Percentiles rank a stretch among this genome's conserved stretches.
Evolutionary conservation across 257 asterid genomes (phyloP).

Genomic region (Salvia hispanica): DNA sequence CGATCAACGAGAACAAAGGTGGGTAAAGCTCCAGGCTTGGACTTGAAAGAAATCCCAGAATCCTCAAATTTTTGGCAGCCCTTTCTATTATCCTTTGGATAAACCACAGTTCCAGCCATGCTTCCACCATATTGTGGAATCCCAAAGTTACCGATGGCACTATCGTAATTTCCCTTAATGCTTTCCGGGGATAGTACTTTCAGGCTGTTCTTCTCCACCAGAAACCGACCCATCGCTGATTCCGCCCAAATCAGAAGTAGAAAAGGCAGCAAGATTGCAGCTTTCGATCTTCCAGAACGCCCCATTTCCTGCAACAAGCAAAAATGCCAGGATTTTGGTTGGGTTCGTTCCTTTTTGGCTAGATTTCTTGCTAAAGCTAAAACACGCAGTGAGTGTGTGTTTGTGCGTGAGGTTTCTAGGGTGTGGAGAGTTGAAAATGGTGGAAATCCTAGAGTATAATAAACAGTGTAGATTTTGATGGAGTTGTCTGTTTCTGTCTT

Average conservation of each 20-base stretch:
- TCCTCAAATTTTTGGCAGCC: constrained; percentile 70
- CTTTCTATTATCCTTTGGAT: constrained; percentile 60
- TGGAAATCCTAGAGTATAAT: no score
- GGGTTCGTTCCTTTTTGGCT: not conserved
- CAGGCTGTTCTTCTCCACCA: constrained; percentile 86
- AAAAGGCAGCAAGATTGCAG: constrained; percentile 49
- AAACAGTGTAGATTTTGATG: no score
- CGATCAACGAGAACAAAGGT: constrained; percentile 53
- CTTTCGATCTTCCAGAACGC: constrained; percentile 36
- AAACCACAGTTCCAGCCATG: constrained; percentile 71
- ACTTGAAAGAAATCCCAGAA: constrained; percentile 61
- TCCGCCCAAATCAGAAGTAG: constrained; percentile 42
- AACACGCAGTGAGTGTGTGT: no score
- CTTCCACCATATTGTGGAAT: constrained; percentile 90
- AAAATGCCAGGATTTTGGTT: not conserved
- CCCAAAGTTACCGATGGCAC: constrained; percentile 89
- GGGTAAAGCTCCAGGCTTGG: constrained; percentile 58
- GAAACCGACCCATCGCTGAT: constrained; percentile 62
- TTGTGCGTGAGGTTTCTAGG: no score
- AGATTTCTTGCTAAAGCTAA: not conserved
- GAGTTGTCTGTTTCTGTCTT: no score
- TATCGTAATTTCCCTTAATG: constrained; percentile 67
- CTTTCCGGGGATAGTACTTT: constrained; percentile 75
- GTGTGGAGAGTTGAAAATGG: no score
- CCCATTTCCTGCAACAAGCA: constrained; percentile 52